Base-by-base conservation (phyloP, 257 asterid genomes). In the Coffea eugenioides region DNA sequence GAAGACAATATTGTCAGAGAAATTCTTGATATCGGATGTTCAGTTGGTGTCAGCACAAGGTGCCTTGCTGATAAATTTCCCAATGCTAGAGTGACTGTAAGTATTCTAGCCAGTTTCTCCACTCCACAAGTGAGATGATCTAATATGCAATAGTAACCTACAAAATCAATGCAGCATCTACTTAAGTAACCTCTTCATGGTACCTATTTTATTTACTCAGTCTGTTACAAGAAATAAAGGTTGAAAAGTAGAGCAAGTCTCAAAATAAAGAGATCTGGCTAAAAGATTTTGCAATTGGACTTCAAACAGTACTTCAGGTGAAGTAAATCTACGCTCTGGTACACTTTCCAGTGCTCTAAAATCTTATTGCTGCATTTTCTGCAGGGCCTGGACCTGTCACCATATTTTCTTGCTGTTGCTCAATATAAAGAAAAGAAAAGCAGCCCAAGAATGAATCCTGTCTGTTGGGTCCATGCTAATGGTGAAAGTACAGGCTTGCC, bases 401-500 rank as follows among this genome's bases (percentile, higher is more conserved):
- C 99, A 39, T 93, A 93, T 86, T 95, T 92, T 84, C 87, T 93
- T 71, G 89, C 99, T 66, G 99, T 93, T 80, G 99, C 97, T 62
- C 95, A 93, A 78, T 84, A 79, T 75, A 93, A 92, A 79, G 95
- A 95, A 75, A 93, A 90, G 87, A 84, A 81, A 68, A 75, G 87
- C 68, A 83, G 73, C 73, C 83, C 41, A 80, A 83, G 85, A 49
- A 85, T 75, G 88, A 87, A 89, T 69, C 81, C 83, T 49, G 82
- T 88, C 72, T 79, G 76, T 75, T 95, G 98, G 97, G 79, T 91
- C 83, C 99, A 95, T 78, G 98, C 90, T 81, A 95, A 92, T 61
- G 97, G 98, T 71, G 99, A 95, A 92, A 87, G 81, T 82, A 90
- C 98, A 9, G 94, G 99, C 86, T 86, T 95, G 91, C 92, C 98